These are phyloP conservation scores for Novymonas esmeraldas DNA, from an alignment of 208 protist genomes.

Conservation along the genomic window DNA sequence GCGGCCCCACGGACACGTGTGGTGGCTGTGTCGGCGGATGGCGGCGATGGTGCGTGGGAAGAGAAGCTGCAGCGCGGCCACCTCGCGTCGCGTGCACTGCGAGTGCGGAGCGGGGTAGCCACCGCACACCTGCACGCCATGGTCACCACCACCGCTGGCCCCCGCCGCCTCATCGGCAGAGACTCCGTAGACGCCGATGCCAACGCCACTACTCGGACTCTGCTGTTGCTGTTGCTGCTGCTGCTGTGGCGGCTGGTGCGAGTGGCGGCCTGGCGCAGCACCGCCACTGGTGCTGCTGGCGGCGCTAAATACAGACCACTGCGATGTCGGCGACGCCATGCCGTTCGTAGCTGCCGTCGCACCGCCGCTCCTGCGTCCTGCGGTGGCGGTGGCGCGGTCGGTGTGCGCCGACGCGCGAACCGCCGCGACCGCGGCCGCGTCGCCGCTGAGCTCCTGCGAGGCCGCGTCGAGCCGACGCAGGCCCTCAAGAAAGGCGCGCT, in stretches of 20 bases:
- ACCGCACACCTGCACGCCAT: conserved; percentile 7
- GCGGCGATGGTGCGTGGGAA: conserved; percentile 64
- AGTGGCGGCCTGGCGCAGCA: background rate
- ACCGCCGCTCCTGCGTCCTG: background rate
- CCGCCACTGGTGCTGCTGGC: conserved; percentile 32
- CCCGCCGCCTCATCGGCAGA: background rate
- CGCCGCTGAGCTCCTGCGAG: conserved; percentile 37
- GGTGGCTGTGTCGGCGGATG: conserved; percentile 40
- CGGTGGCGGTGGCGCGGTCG: background rate
- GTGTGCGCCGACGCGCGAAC: background rate
- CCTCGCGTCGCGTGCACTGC: conserved; percentile 44
- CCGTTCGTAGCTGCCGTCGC: background rate
- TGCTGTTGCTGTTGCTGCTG: background rate
- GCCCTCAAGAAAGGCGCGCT: conserved; percentile 68
- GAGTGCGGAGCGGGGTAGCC: conserved; percentile 61
- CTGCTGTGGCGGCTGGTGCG: background rate
- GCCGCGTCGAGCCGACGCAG: conserved; percentile 49
- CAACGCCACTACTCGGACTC: background rate
- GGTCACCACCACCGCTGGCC: background rate
- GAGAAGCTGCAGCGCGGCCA: conserved; percentile 48
- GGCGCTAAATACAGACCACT: conserved; percentile 25
- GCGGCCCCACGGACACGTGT: conserved; percentile 44
- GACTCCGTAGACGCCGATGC: background rate
- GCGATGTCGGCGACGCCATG: conserved; percentile 25
- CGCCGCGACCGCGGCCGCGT: background rate